Evolutionary conservation across 306 rosid genomes (phyloP), one percentile per base, ranked within the genome.

Genomic region (Arachis stenosperma): DNA sequence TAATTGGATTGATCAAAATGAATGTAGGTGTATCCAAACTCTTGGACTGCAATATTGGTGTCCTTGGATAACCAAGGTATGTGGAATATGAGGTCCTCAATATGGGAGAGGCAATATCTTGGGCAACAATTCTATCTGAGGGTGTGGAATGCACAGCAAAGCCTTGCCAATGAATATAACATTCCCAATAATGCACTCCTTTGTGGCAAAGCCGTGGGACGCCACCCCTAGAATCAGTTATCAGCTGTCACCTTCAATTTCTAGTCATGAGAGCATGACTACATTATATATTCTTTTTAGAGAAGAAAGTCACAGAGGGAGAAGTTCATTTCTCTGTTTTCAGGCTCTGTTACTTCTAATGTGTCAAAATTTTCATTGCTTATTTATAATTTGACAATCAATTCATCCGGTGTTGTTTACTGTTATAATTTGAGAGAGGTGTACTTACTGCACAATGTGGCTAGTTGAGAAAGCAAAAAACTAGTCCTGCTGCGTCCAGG

Each of bases 21-120:
- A 64, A 67, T 66, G 75, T 65, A 94, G 98, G 99, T 90, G 22
- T 94, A 91, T 81, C 97, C 98, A 30, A 87, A 88, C 59, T 85
- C 96, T 0, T 94, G 99, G 99, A 94, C 98, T 8, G 9, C 89
- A 3, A 90, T 90, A 79, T 78, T 88, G 80, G 96, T 91, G 70
- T 91, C 99, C 4, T 75, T 94, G 74, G 99, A 94, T 86, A 94
- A 94, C 89, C 90, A 91, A 73, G 99, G 99, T 1, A 91, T 94
- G 98, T 94, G 99, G 99, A 94, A 91, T 54, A 40, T 91, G 85
- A 91, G 99, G 67, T 94, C 99, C 1, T 90, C 99, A 47, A 80
- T 85, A 47, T 94, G 97, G 99, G 99, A 90, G 74, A 91, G 96
- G 75, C 97, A 94, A 66, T 90, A 91, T 78, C 88, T 91, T 77